phyloP scores from a whole-genome alignment of 805 yeast species.

The Myxozyma sirexii region DNA sequence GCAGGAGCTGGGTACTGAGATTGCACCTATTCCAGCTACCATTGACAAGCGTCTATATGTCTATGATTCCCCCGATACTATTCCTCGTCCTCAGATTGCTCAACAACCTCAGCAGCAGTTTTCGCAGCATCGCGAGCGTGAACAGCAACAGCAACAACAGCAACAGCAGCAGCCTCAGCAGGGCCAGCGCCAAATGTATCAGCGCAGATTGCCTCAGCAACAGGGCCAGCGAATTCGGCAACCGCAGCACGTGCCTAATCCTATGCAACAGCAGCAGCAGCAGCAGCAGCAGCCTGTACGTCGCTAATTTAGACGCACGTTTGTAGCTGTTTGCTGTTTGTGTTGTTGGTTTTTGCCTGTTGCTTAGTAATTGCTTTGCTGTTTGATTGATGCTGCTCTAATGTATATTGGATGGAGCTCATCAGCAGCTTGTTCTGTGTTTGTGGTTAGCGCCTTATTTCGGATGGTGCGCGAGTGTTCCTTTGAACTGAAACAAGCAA shows the following conservation, averaged over 20 bases:
- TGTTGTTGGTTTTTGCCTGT: background rate
- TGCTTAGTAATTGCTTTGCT: background rate
- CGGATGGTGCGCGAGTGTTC: background rate
- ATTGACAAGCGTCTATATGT: conserved; percentile 90
- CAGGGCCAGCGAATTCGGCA: conserved; percentile 41
- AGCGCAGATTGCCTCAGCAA: conserved; percentile 18
- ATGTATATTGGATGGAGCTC: background rate
- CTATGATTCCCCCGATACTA: conserved; percentile 32
- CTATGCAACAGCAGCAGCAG: conserved; percentile 16
- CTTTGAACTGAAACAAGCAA: too few species aligned
- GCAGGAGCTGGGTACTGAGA: conserved; percentile 96
- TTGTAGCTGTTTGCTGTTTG: background rate
- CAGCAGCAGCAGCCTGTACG: conserved; percentile 39
- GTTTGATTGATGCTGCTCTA: too few species aligned
- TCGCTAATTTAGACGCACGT: background rate
- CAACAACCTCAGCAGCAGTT: conserved; percentile 23
- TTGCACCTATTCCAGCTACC: conserved; percentile 92
- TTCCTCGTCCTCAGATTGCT: conserved; percentile 36
- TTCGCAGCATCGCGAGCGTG: conserved; percentile 12
- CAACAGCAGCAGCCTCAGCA: conserved; percentile 37
- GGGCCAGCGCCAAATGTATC: conserved; percentile 13
- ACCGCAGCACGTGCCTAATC: conserved; percentile 34
- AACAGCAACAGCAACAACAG: conserved; percentile 19
- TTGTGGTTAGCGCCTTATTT: background rate
- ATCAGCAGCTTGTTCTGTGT: background rate